Evolutionary conservation across 179 eudicot genomes (phyloP), one percentile per base, ranked within the genome.

Genomic region (Camellia oleifera): DNA sequence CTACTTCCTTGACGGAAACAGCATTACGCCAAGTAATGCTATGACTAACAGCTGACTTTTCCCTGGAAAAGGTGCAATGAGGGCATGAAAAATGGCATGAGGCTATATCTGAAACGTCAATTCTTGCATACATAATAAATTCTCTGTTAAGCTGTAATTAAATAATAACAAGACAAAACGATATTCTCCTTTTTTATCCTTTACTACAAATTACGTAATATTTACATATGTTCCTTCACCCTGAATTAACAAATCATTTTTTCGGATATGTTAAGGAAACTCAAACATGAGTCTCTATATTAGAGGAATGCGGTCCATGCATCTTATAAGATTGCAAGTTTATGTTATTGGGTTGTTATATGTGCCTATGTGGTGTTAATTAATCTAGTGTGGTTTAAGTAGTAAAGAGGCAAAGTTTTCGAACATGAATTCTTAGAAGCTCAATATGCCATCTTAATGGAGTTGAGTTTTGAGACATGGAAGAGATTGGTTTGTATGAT

Each of bases 41-140:
- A 85, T 96, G 99, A 79, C 99, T 91, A 74, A 91, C 90, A 84
- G 98, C 99, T 72, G 99, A 94, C 82, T 87, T 87, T 81, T 96
- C 98, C 87, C 99, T 96, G 91, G 32, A 86, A 75, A 78, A 69
- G 69, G 50, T 10, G 58, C 53, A 80, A 42, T 26, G 10, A 72
- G 53, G 23, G 32, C 50, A 72, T 7, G 26, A 73, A 65, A 78
- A 80, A 69, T 6, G 42, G 23, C 32, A n/a, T 70, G 61, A 40
- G 4, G 53, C 12, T 65, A 8, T 53, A 14, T 66, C n/a, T 17
- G n/a, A 56, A 56, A 70, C 63, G 0, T 20, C 32, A 54, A 4
- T 53, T 67, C 65, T 20, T 78, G 66, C 40, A 42, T 7, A 10
- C 15, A 9, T 74, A 13, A 50, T 18, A 63, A 76, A 10, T 76